Evolutionary conservation across 1,284 basidiomycete species (phyloP).

Genomic region (Meira miltonrushii): DNA sequence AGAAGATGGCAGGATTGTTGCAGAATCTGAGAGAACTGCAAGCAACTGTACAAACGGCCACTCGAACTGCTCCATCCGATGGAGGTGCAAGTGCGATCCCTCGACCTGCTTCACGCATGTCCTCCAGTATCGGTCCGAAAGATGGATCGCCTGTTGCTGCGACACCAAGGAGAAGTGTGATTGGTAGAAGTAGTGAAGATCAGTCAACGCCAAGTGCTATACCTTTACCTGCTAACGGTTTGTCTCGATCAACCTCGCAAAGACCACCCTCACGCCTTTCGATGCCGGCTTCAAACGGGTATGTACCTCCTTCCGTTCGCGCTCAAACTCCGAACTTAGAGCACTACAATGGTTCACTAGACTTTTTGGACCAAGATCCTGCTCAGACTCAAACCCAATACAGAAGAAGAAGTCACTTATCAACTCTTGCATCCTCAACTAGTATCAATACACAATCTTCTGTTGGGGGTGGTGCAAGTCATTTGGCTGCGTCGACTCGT

Average conservation of each 20-base stretch:
- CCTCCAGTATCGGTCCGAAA: slow-evolving; percentile 16
- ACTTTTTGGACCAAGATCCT: slow-evolving; percentile 43
- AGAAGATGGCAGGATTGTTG: slow-evolving; percentile 40
- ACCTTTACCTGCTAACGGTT: slow-evolving; percentile 36
- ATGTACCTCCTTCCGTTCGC: slow-evolving; percentile 12
- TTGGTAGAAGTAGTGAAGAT: slow-evolving; percentile 20
- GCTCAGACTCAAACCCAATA: slow-evolving; percentile 15
- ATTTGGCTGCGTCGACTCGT: background rate
- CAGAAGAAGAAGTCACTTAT: background rate
- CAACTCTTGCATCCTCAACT: background rate
- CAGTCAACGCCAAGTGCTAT: slow-evolving; percentile 30
- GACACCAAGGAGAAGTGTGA: slow-evolving; percentile 23
- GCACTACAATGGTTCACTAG: slow-evolving; percentile 20
- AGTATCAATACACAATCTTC: background rate
- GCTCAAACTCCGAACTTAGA: slow-evolving; percentile 11
- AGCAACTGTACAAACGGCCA: slow-evolving; percentile 30
- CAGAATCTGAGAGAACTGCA: slow-evolving; percentile 45
- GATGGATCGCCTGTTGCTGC: slow-evolving; percentile 17
- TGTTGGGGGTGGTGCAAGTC: background rate
- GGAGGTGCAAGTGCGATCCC: slow-evolving; percentile 33
- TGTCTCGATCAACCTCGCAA: slow-evolving; percentile 15
- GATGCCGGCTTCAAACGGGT: slow-evolving; percentile 13
- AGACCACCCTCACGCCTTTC: slow-evolving; percentile 31
- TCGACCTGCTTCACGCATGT: slow-evolving; percentile 40
- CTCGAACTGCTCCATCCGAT: background rate